Conservation (phyloP, 345 rosid genomes). For the Eucalyptus globulus region DNA sequence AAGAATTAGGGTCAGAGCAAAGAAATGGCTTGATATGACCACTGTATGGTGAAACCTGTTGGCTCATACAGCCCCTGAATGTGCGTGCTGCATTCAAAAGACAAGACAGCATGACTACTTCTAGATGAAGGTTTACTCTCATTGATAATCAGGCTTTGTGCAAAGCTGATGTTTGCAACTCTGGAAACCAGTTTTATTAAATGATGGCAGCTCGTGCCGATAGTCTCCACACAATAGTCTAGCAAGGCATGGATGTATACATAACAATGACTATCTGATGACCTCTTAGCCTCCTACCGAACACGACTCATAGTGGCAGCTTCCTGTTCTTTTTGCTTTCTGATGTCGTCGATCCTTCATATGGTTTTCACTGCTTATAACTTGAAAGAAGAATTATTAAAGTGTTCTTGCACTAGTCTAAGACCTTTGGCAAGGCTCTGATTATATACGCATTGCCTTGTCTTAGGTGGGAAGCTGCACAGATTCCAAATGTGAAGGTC, state of each 20-base stretch:
- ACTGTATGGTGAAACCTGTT: background rate
- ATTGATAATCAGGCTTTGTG: background rate
- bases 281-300: background rate
- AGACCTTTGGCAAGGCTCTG: background rate
- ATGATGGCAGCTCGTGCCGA: background rate
- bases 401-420: background rate
- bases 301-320: background rate
- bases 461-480: slow-evolving; percentile 91
- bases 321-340: background rate
- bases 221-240: background rate
- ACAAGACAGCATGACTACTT: background rate
- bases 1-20: background rate
- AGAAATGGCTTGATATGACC: background rate
- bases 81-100: background rate
- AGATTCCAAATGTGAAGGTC: slow-evolving; percentile 59
- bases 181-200: background rate
- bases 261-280: background rate
- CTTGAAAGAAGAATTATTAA: background rate
- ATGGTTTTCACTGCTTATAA: background rate
- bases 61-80: background rate
- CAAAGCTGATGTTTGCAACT: background rate
- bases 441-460: background rate
- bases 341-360: background rate
- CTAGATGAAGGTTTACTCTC: background rate
- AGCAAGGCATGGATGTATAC: background rate